phyloP scores from a whole-genome alignment of 2,329 filamentous ascomycete genomes.

The Aureobasidium sp. region DNA sequence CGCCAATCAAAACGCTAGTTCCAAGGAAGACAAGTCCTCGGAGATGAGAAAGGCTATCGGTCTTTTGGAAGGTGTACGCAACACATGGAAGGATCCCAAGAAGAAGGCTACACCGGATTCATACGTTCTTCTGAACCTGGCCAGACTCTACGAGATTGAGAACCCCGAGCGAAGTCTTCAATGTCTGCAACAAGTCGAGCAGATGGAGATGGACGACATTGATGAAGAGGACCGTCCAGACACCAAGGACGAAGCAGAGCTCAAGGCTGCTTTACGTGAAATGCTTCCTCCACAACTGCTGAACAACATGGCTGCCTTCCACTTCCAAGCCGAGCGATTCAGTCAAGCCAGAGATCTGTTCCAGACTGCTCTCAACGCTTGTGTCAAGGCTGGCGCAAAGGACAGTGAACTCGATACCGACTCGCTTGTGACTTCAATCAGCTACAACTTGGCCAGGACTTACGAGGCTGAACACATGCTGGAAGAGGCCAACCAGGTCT shows the following conservation, averaged over 20 bases:
- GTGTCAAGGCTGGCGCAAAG: slow-evolving; percentile 70
- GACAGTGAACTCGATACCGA: slow-evolving; percentile 72
- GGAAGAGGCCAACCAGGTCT: slow-evolving; percentile 80
- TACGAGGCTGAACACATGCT: slow-evolving; percentile 79
- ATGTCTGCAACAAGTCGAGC: slow-evolving; percentile 85
- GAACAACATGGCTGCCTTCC: slow-evolving; percentile 96
- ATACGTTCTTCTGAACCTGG: slow-evolving; percentile 83
- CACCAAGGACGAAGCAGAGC: slow-evolving; percentile 30
- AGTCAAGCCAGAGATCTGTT: slow-evolving; percentile 78
- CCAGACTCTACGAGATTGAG: slow-evolving; percentile 80
- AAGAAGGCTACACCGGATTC: slow-evolving; percentile 74
- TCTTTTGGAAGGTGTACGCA: slow-evolving; percentile 76
- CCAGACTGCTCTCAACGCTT: slow-evolving; percentile 83
- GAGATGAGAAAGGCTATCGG: slow-evolving; percentile 82
- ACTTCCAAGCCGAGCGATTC: slow-evolving; percentile 80
- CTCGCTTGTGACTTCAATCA: slow-evolving; percentile 88
- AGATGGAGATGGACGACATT: slow-evolving; percentile 77
- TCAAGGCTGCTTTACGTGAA: slow-evolving; percentile 57
- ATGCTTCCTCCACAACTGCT: slow-evolving; percentile 80
- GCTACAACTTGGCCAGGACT: slow-evolving; percentile 89
- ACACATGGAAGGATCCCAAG: slow-evolving; percentile 88
- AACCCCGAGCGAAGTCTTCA: slow-evolving; percentile 85
- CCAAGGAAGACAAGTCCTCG: slow-evolving; percentile 77
- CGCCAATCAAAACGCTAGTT: slow-evolving; percentile 60
- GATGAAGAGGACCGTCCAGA: slow-evolving; percentile 60